phyloP scores from a whole-genome alignment of 2,329 filamentous ascomycete species.

The Hypoxylon rubiginosum region DNA sequence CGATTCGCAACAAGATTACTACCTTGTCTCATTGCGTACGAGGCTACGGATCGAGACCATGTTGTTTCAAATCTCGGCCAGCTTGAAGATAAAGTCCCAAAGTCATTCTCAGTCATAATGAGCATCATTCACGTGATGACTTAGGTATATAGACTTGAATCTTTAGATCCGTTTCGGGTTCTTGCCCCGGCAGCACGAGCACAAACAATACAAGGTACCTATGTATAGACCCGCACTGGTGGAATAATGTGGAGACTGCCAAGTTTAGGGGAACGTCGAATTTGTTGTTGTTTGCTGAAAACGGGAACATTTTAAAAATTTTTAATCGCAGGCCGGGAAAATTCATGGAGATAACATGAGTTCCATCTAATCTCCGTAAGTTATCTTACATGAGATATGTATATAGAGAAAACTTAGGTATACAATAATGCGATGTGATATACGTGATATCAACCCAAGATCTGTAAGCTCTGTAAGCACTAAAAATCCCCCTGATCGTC shows the following conservation, averaged over 20 bases:
- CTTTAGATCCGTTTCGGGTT: not conserved
- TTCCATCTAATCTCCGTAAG: constrained; percentile 31
- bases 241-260: constrained; percentile 3
- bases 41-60: too few species aligned
- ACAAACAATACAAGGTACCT: not conserved
- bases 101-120: constrained; percentile 36
- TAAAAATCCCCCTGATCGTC: not conserved
- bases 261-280: not conserved
- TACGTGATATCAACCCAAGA: too few species aligned
- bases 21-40: not conserved
- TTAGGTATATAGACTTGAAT: not conserved
- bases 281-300: not conserved
- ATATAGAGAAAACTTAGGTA: not conserved
- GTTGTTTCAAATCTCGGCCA: constrained; percentile 1
- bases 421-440: too few species aligned
- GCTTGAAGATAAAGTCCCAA: not conserved
- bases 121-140: constrained; percentile 43
- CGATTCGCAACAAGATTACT: not conserved
- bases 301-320: not conserved
- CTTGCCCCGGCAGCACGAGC: not conserved
- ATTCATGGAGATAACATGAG: constrained; percentile 21
- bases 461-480: not conserved
- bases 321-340: not conserved
- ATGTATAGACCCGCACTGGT: constrained; percentile 9
- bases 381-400: constrained; percentile 1